Evolutionary conservation across 2,329 filamentous ascomycete species (phyloP).

Genomic region (Nemania sp.): DNA sequence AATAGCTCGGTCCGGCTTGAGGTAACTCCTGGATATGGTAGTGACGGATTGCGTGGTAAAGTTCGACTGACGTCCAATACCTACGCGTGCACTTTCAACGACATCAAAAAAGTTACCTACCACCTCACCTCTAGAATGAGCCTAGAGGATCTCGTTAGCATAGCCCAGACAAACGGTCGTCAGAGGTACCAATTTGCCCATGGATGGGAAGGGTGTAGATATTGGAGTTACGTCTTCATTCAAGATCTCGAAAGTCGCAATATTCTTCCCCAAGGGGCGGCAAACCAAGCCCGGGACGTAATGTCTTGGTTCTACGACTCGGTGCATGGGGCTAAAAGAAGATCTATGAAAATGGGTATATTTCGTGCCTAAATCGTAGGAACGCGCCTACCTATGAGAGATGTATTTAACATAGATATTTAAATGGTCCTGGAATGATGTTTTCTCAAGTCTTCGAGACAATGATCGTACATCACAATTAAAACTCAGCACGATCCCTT

Average conservation of each 20-base stretch:
- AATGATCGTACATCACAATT: too few species aligned
- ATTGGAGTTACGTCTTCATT: conserved; percentile 21
- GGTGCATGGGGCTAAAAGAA: background rate
- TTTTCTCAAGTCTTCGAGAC: too few species aligned
- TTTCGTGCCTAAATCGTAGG: background rate
- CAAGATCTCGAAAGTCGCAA: background rate
- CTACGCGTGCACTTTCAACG: background rate
- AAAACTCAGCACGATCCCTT: too few species aligned
- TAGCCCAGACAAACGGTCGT: background rate
- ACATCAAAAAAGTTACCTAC: background rate
- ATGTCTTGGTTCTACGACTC: conserved; percentile 7
- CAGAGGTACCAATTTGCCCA: conserved; percentile 10
- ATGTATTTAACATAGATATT: too few species aligned
- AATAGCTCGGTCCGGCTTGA: conserved; percentile 5
- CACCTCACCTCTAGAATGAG: background rate
- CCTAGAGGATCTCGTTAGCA: background rate
- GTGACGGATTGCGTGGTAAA: conserved; percentile 16
- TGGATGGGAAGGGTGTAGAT: conserved; percentile 14
- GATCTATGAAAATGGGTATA: background rate
- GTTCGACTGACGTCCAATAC: conserved; percentile 6
- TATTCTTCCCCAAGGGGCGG: background rate
- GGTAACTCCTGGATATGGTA: conserved; percentile 18
- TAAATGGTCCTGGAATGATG: too few species aligned
- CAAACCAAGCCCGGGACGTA: background rate
- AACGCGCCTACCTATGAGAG: too few species aligned